Evolutionary conservation across 306 rosid genomes (phyloP), one percentile per base, ranked within the genome.

Genomic region (Castanopsis chinensis): DNA sequence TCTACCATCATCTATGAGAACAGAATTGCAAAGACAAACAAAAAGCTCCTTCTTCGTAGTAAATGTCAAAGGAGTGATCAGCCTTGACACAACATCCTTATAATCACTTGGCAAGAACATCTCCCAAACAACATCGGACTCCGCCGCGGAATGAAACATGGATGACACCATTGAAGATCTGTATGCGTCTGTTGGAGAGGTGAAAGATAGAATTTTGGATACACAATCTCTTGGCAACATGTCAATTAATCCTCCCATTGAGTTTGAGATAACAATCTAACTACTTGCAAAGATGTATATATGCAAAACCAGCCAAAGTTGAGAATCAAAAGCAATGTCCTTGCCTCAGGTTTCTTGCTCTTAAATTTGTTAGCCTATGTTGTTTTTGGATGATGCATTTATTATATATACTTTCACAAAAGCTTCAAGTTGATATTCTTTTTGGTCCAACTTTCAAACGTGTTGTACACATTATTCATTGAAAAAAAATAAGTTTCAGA

Each of bases 101-200:
- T 85, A 83, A 81, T 90, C 90, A 15, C 82, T 60, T 27, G 94
- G 94, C 71, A 92, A 76, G 70, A 92, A 83, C 11, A 45, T 82
- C 53, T 72, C 85, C 97, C 97, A 92, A 17, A 92, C 85, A 1
- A 69, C 43, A 78, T 90, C 91, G 8, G 91, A 88, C 14, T 79
- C 61, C 0, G 87, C 82, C 3, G 84, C 89, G 0, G 87, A 81
- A 1, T 63, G 72, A 45, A 92, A 87, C 14, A 67, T 35, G 17
- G 89, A n/a, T 1, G 92, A 90, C 28, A 92, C 76, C 37, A 84
- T 8, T 37, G 91, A 87, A 69, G 76, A 70, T 56, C 41, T 65
- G 57, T 84, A 86, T 35, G 85, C 85, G n/a, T 84, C 89, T 12
- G 45, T 4, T 2, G 94, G 97, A 51, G 89, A 82, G 27, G 91